These are phyloP conservation scores for Sistotremastrum niveocremeum DNA, from an alignment of 768 basidiomycete species.

Conservation along the genomic window DNA sequence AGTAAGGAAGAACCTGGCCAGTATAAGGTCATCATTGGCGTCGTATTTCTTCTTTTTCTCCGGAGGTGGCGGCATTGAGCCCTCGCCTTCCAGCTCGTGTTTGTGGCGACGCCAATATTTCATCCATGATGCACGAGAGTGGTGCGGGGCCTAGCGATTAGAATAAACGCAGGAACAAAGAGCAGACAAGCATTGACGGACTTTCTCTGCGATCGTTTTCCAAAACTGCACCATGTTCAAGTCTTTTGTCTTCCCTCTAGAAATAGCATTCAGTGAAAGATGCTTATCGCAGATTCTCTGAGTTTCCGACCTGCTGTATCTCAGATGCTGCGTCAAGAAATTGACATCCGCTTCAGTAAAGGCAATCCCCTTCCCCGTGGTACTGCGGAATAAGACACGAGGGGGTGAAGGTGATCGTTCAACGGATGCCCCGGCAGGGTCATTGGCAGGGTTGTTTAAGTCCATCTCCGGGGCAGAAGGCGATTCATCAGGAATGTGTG, in stretches of 20 bases:
- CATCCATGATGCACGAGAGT: slow-evolving; percentile 90
- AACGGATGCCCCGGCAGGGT: not conserved
- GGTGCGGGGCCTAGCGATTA: slow-evolving; percentile 59
- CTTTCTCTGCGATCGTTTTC: slow-evolving; percentile 66
- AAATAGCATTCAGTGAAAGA: not conserved
- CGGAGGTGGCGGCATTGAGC: slow-evolving; percentile 59
- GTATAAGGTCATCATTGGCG: slow-evolving; percentile 60
- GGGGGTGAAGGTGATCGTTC: slow-evolving; percentile 71
- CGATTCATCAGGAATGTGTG: slow-evolving; percentile 6
- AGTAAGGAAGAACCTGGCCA: slow-evolving; percentile 59
- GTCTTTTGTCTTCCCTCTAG: slow-evolving; percentile 14
- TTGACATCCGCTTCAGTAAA: slow-evolving; percentile 75
- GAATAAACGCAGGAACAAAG: slow-evolving; percentile 1
- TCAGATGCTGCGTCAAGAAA: slow-evolving; percentile 65
- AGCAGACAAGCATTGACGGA: slow-evolving; percentile 11
- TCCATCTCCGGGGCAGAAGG: not conserved
- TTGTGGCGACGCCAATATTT: slow-evolving; percentile 85
- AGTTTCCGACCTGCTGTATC: slow-evolving; percentile 50
- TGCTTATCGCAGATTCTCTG: not conserved
- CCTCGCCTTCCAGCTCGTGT: slow-evolving; percentile 66
- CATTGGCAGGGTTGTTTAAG: not conserved
- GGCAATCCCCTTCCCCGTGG: slow-evolving; percentile 81
- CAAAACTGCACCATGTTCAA: slow-evolving; percentile 67
- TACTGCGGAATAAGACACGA: slow-evolving; percentile 64
- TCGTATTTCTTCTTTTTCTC: slow-evolving; percentile 87